A percentile compares a stretch with the other conserved stretches of the same genome.
These are phyloP conservation scores for Cicer yamashitae DNA, from an alignment of 306 rosid genomes.

Conservation along the genomic window DNA sequence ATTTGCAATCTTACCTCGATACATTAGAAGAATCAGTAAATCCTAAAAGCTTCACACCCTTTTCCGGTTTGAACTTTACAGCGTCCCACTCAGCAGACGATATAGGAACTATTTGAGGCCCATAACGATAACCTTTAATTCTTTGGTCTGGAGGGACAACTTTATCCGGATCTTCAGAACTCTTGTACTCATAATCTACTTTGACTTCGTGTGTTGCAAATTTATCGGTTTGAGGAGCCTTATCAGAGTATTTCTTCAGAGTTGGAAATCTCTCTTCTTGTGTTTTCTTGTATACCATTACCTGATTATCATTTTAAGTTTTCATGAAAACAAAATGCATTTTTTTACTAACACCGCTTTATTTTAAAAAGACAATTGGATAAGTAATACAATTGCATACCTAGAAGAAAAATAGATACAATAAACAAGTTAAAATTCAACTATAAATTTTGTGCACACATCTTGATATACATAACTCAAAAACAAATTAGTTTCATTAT, in stretches of 20 bases:
- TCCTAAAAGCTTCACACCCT: constrained; percentile 88
- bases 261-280: constrained; percentile 89
- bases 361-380: constrained; percentile 3
- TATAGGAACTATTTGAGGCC: constrained; percentile 94
- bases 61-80: constrained; percentile 89
- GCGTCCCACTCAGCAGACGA: constrained; percentile 86
- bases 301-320: constrained; percentile 57
- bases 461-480: constrained; percentile 15
- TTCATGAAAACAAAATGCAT: constrained; percentile 19
- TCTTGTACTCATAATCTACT: constrained; percentile 78
- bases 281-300: constrained; percentile 94
- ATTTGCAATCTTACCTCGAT: constrained; percentile 56
- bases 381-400: constrained; percentile 11
- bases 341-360: background rate
- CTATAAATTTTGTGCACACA: background rate
- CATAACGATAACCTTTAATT: constrained; percentile 91
- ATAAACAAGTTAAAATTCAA: constrained; percentile 20
- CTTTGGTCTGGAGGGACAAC: constrained; percentile 88
- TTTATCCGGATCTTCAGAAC: constrained; percentile 60
- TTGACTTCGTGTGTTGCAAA: constrained; percentile 87
- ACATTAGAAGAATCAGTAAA: constrained; percentile 77
- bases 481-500: constrained; percentile 11
- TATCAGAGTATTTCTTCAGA: constrained; percentile 89
- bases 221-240: constrained; percentile 76
- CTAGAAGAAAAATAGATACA: background rate